Evolutionary conservation across 805 yeast genomes (phyloP).

Genomic region (Saturnispora quitensis): DNA sequence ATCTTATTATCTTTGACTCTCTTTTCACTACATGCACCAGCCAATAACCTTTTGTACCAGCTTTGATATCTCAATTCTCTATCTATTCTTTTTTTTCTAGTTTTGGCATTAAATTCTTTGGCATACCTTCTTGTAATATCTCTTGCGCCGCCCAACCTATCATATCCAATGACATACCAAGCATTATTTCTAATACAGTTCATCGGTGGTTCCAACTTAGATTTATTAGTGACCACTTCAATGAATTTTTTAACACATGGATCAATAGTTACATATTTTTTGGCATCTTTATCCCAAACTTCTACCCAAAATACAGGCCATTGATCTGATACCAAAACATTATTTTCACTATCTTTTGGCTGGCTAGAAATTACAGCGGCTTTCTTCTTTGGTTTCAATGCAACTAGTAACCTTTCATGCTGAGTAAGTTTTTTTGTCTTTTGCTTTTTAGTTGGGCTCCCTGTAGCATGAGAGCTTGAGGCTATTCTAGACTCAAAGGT

Average conservation of each 20-base stretch:
- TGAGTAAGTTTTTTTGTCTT: constrained; percentile 12
- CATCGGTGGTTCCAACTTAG: constrained; percentile 55
- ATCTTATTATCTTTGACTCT: constrained; percentile 22
- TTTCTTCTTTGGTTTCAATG: constrained; percentile 20
- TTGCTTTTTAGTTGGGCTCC: neutral
- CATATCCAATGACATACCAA: constrained; percentile 72
- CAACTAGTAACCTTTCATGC: constrained; percentile 23
- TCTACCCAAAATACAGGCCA: constrained; percentile 90
- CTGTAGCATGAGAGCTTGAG: constrained; percentile 1
- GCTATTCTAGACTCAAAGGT: constrained; percentile 7
- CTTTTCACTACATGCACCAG: constrained; percentile 22
- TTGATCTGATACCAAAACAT: constrained; percentile 6
- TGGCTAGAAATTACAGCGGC: constrained; percentile 12
- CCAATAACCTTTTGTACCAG: constrained; percentile 53
- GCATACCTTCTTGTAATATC: constrained; percentile 87
- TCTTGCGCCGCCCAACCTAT: constrained; percentile 49
- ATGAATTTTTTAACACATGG: constrained; percentile 58
- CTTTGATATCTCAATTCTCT: constrained; percentile 42
- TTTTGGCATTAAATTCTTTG: constrained; percentile 59
- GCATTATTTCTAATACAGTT: constrained; percentile 49
- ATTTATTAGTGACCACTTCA: constrained; percentile 47
- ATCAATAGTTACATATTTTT: constrained; percentile 80
- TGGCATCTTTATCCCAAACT: constrained; percentile 71
- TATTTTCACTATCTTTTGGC: constrained; percentile 1
- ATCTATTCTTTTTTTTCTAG: constrained; percentile 63